Conservation (phyloP, 805 yeast genomes). For the Zygotorulaspora florentina region DNA sequence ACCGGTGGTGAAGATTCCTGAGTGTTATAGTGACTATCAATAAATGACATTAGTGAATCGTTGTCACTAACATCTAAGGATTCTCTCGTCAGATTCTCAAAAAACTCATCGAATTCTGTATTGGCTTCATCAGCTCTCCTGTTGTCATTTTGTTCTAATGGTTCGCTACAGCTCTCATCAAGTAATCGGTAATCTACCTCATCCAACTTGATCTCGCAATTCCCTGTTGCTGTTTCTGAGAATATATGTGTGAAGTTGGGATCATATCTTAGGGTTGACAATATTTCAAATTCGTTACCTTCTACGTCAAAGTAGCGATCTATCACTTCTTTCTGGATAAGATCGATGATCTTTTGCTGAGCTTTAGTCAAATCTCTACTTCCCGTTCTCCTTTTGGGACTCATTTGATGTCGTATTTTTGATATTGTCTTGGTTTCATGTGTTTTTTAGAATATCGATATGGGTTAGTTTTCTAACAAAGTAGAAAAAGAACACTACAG, state of each 20-base stretch:
- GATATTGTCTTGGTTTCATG: neutral
- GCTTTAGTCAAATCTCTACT: slow-evolving; percentile 13
- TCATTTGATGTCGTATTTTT: slow-evolving; percentile 4
- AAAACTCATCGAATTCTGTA: slow-evolving; percentile 18
- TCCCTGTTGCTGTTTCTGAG: neutral
- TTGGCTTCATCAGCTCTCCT: slow-evolving; percentile 7
- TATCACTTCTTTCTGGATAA: slow-evolving; percentile 17
- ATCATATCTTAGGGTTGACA: slow-evolving; percentile 74
- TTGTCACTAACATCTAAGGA: slow-evolving; percentile 10
- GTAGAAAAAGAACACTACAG: neutral
- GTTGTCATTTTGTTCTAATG: neutral
- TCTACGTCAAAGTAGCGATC: slow-evolving; percentile 17
- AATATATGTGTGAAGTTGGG: slow-evolving; percentile 42
- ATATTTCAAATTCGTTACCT: slow-evolving; percentile 45
- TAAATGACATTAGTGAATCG: slow-evolving; percentile 8
- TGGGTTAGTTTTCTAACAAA: neutral
- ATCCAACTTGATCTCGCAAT: neutral
- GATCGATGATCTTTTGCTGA: slow-evolving; percentile 17
- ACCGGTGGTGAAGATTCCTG: slow-evolving; percentile 20
- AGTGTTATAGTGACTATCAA: slow-evolving; percentile 5
- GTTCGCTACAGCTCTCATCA: neutral
- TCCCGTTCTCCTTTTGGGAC: slow-evolving; percentile 6
- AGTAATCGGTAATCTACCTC: slow-evolving; percentile 21
- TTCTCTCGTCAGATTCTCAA: slow-evolving; percentile 16
- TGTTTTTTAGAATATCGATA: neutral